Conservation (phyloP, 2,329 filamentous ascomycete genomes). For the Pseudogymnoascus sp. region DNA sequence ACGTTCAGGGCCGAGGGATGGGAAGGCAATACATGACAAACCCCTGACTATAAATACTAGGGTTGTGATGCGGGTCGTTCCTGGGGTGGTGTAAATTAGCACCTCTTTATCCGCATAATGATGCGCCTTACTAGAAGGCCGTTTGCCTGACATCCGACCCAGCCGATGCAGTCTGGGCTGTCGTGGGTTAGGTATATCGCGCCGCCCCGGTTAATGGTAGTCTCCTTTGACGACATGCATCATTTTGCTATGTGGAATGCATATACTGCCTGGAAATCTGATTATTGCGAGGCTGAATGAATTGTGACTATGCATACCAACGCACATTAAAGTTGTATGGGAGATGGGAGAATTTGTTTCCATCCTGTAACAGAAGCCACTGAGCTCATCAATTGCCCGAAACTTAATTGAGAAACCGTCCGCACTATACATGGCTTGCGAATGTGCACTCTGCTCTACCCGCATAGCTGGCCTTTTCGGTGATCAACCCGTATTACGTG, state of each 20-base stretch:
- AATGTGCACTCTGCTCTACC: background rate
- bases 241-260: background rate
- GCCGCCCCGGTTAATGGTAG: conserved; percentile 4
- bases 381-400: background rate
- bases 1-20: background rate
- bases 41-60: conserved; percentile 4
- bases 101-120: background rate
- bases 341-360: background rate
- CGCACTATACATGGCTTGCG: background rate
- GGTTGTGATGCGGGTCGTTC: background rate
- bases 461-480: background rate
- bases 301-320: background rate
- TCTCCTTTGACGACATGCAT: conserved; percentile 1
- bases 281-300: background rate
- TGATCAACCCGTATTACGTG: background rate
- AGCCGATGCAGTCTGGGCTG: conserved; percentile 4
- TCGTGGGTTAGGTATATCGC: conserved; percentile 2
- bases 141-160: conserved; percentile 5
- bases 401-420: background rate
- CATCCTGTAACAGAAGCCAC: background rate
- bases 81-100: background rate
- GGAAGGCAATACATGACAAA: background rate
- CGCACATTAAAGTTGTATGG: background rate
- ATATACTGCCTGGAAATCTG: background rate
- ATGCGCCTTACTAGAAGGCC: conserved; percentile 3